Evolutionary conservation across 805 yeast genomes (phyloP).

Genomic region (Lipomyces sp.): DNA sequence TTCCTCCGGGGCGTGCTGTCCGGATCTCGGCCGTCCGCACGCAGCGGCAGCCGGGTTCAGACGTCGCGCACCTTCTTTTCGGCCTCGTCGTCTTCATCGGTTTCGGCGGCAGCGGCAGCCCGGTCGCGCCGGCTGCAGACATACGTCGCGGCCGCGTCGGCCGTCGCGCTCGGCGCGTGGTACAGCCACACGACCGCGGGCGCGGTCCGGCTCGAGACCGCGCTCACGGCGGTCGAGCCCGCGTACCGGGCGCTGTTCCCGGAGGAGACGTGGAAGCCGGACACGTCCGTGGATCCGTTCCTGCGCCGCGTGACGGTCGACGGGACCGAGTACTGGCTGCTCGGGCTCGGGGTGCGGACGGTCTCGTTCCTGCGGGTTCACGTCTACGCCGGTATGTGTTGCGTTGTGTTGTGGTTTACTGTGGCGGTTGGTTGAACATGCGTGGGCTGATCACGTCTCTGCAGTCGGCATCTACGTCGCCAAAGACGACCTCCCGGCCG

Average conservation of each 20-base stretch:
- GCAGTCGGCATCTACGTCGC: slow-evolving; percentile 72
- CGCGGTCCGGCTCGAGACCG: slow-evolving; percentile 1
- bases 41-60: no score
- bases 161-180: background rate
- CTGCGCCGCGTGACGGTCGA: slow-evolving; percentile 33
- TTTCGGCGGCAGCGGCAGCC: background rate
- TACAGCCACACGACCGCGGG: background rate
- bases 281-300: slow-evolving; percentile 36
- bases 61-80: background rate
- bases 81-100: background rate
- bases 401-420: background rate
- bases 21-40: no score
- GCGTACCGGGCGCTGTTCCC: slow-evolving; percentile 11
- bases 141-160: background rate
- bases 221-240: slow-evolving; percentile 1
- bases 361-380: slow-evolving; percentile 80
- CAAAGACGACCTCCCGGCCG: slow-evolving; percentile 45
- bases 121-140: no score
- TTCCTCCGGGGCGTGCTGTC: no score
- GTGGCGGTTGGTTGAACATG: no score
- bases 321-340: slow-evolving; percentile 46
- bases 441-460: no score
- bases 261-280: slow-evolving; percentile 20
- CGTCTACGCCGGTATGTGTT: slow-evolving; percentile 58
- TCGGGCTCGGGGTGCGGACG: slow-evolving; percentile 79